These are phyloP conservation scores for Pseudocohnilembus persalinus DNA, from an alignment of 169 alveolate genomes.

Conservation along the genomic window DNA sequence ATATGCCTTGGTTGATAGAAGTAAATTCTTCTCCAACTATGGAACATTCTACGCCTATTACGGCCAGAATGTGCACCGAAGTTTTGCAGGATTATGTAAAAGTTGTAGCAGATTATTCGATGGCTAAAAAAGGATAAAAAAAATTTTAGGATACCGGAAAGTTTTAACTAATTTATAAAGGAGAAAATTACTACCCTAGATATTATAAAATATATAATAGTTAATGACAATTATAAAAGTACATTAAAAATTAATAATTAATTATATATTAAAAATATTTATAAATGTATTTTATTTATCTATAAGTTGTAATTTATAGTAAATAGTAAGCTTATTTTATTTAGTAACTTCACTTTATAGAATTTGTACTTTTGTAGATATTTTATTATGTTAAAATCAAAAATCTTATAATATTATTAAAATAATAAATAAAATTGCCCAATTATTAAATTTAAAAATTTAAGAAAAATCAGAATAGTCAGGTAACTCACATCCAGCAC, in stretches of 20 bases:
- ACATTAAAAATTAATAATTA: too few relatives aligned
- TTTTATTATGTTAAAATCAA: too few relatives aligned
- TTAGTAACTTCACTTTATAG: too few relatives aligned
- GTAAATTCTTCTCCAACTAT: constrained; percentile 87
- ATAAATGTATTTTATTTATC: too few relatives aligned
- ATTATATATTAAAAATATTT: too few relatives aligned
- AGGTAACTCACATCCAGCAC: background rate
- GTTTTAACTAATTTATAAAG: constrained; percentile 58
- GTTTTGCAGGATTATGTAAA: constrained; percentile 46
- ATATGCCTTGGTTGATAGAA: constrained; percentile 86
- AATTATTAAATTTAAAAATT: too few relatives aligned
- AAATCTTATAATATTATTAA: too few relatives aligned
- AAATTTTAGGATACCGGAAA: constrained; percentile 53
- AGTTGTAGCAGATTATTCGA: constrained; percentile 47
- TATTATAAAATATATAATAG: too few relatives aligned
- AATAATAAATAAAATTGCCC: background rate
- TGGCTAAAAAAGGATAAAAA: constrained; percentile 36
- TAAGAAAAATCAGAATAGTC: background rate
- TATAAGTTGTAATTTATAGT: too few relatives aligned
- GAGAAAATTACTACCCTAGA: background rate
- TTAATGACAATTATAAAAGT: too few relatives aligned
- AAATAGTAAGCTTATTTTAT: too few relatives aligned
- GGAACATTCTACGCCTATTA: constrained; percentile 73
- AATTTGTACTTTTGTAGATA: too few relatives aligned
- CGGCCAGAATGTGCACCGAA: background rate